A percentile compares a stretch with the other conserved stretches of the same genome.
Evolutionary conservation across 495 filamentous ascomycete species (phyloP).

Genomic region (Schizothecium vesticola): DNA sequence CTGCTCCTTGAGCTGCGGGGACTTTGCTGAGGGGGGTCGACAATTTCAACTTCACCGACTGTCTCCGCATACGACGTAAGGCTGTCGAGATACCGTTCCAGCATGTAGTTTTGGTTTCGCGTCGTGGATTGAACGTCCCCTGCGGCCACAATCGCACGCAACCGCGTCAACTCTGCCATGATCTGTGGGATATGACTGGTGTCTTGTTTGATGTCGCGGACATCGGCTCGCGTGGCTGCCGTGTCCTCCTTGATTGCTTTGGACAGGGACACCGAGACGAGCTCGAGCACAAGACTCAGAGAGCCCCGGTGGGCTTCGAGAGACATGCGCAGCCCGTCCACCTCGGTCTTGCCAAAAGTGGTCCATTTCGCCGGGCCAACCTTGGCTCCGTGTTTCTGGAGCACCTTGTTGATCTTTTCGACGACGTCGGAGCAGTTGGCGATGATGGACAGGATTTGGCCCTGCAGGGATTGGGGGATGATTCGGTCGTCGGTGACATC

Average conservation of each 20-base stretch:
- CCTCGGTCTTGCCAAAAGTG: slow-evolving; percentile 15
- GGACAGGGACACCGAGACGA: slow-evolving; percentile 19
- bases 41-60: too few relatives aligned
- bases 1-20: too few relatives aligned
- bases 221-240: background rate
- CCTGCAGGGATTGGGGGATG: slow-evolving; percentile 16
- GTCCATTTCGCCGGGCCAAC: slow-evolving; percentile 16
- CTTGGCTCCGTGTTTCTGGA: slow-evolving; percentile 14
- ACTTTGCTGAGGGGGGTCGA: too few relatives aligned
- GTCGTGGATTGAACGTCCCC: background rate
- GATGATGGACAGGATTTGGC: slow-evolving; percentile 22
- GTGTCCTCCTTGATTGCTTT: slow-evolving; percentile 4
- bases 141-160: slow-evolving; percentile 11
- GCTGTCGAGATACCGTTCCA: slow-evolving; percentile 20
- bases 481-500: background rate
- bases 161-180: slow-evolving; percentile 17
- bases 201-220: slow-evolving; percentile 16
- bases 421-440: slow-evolving; percentile 21
- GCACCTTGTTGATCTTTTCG: slow-evolving; percentile 17
- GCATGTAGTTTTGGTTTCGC: slow-evolving; percentile 1
- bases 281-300: slow-evolving; percentile 23
- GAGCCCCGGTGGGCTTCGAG: slow-evolving; percentile 26
- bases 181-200: slow-evolving; percentile 16
- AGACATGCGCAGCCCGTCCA: slow-evolving; percentile 18
- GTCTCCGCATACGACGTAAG: slow-evolving; percentile 22